Evolutionary conservation across 805 yeast species (phyloP).

Genomic region (Yarrowia deformans): DNA sequence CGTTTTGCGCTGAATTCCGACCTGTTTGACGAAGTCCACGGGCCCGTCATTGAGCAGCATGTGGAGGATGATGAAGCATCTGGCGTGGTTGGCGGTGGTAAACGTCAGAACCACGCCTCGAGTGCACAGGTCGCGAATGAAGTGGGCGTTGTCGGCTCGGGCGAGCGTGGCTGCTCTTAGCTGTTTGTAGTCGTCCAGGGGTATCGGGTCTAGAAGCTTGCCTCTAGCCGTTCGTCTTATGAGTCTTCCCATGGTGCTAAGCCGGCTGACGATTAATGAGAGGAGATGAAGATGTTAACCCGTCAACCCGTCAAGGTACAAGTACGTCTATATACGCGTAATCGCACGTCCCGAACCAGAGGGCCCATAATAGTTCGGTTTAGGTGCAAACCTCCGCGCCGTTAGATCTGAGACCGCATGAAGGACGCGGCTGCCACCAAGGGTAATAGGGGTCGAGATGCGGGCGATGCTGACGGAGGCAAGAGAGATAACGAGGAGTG

Average conservation of each 20-base stretch:
- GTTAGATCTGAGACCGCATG: conserved; percentile 37
- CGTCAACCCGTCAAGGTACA: not conserved
- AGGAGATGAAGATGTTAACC: too few species aligned
- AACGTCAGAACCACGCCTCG: conserved; percentile 21
- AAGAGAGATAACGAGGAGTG: too few species aligned
- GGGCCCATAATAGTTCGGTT: conserved; percentile 30
- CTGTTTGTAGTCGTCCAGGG: conserved; percentile 7
- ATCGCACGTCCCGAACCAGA: not conserved
- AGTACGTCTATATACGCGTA: conserved; percentile 1
- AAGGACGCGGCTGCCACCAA: conserved; percentile 21
- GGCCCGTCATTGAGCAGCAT: conserved; percentile 33
- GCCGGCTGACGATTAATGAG: too few species aligned
- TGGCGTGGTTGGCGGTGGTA: conserved; percentile 17
- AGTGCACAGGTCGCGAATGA: conserved; percentile 13
- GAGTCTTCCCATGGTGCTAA: conserved; percentile 11
- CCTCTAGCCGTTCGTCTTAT: conserved; percentile 5
- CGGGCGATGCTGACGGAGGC: too few species aligned
- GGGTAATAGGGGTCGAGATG: conserved; percentile 17
- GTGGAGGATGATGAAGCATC: conserved; percentile 16
- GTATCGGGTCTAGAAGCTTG: conserved; percentile 25
- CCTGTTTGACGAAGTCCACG: not conserved
- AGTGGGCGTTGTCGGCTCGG: not conserved
- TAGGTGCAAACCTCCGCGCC: conserved; percentile 24
- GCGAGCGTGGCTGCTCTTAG: not conserved
- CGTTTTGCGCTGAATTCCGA: not conserved